Conservation (phyloP, 169 alveolate species). For the Plasmodium gaboni region DNA sequence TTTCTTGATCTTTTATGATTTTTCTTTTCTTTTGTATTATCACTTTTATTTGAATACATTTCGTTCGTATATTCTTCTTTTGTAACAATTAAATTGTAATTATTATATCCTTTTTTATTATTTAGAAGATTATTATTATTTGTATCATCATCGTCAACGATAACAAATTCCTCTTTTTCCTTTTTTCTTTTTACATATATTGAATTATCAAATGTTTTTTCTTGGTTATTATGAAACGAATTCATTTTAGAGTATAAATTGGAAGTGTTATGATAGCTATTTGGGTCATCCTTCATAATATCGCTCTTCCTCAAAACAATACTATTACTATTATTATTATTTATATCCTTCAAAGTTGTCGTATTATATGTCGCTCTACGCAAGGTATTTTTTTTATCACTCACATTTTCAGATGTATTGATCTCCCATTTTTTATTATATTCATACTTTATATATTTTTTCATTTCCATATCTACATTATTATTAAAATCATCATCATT, state of each 20-base stretch:
- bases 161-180: not conserved
- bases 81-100: constrained; percentile 20
- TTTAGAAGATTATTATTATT: not conserved
- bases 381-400: not conserved
- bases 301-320: not conserved
- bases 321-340: not conserved
- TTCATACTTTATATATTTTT: constrained; percentile 31
- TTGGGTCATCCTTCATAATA: not conserved
- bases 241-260: not conserved
- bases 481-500: constrained; percentile 4
- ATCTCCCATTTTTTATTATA: constrained; percentile 25
- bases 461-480: constrained; percentile 10
- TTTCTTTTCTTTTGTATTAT: constrained; percentile 2
- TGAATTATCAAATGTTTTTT: not conserved
- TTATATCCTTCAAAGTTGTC: not conserved
- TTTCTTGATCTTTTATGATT: constrained; percentile 36
- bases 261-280: not conserved
- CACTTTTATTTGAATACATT: not conserved
- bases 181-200: not conserved
- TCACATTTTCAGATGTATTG: not conserved
- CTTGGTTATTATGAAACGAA: not conserved
- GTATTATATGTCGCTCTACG: not conserved
- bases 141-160: not conserved
- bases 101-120: constrained; percentile 5
- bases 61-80: not conserved